phyloP scores from a whole-genome alignment of 495 filamentous ascomycete species.

The Glonium stellatum region DNA sequence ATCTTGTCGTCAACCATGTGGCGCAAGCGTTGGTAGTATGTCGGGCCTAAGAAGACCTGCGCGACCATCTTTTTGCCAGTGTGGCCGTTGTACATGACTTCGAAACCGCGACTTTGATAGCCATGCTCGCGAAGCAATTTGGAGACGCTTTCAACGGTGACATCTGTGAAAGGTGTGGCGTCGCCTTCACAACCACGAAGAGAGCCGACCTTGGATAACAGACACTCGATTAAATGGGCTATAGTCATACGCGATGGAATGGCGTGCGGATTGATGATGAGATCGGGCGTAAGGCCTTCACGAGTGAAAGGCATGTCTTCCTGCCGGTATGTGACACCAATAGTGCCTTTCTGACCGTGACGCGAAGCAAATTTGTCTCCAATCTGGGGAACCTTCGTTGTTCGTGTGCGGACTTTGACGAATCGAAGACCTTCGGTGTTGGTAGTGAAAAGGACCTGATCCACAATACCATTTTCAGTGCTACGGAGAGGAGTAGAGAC shows the following conservation, averaged over 20 bases:
- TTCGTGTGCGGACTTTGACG: constrained; percentile 94
- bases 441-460: constrained; percentile 86
- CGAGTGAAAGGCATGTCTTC: constrained; percentile 98
- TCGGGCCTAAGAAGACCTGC: constrained; percentile 94
- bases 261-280: constrained; percentile 99
- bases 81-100: constrained; percentile 98
- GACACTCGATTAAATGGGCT: constrained; percentile 98
- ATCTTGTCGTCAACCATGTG: constrained; percentile 99
- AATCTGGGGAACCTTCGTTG: constrained; percentile 96
- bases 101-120: constrained; percentile 94
- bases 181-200: constrained; percentile 91
- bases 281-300: constrained; percentile 84
- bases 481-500: constrained; percentile 89
- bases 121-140: constrained; percentile 81
- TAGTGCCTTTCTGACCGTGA: constrained; percentile 98
- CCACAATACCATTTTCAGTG: constrained; percentile 93
- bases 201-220: constrained; percentile 88
- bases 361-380: constrained; percentile 99
- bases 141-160: constrained; percentile 93
- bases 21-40: constrained; percentile 96
- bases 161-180: constrained; percentile 95
- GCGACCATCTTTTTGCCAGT: constrained; percentile 87
- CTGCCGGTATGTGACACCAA: constrained; percentile 93
- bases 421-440: constrained; percentile 85
- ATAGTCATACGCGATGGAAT: constrained; percentile 99